Evolutionary conservation across 139 green algal genomes (phyloP), one percentile per base, ranked within the genome.

Genomic region (Raphidocelis subcapitata): DNA sequence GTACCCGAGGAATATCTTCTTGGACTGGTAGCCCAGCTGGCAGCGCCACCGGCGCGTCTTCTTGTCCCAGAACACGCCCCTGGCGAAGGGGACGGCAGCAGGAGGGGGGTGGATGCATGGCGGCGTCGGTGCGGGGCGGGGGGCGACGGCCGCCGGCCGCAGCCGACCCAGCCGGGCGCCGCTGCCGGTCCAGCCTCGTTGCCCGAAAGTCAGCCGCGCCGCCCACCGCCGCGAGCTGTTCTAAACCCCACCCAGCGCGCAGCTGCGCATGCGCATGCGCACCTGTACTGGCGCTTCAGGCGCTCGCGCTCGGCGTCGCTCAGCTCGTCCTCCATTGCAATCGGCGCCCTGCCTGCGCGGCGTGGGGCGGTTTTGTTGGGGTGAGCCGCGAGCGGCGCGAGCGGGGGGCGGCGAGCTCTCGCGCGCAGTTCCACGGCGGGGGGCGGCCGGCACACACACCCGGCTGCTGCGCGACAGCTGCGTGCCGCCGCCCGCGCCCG

Each of bases 1-100:
- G 52, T 78, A 78, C 0, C 72, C 72, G 8, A 78, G 36, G 41
- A 78, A 78, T 8, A 78, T 78, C 28, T 78, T 78, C 26, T 72
- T 72, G 72, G 36, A 65, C 21, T 72, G 72, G 21, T 72, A 78
- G 0, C 72, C 72, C 36, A 78, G 29, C 72, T 78, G 72, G 56
- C 72, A 78, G 5, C 72, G 32, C 72, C 72, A 78, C 5, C 72
- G 55, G n/a, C 36, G 59, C 3, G 72, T 72, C 36, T 78, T 78
- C n/a, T 44, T 46, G 28, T 78, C 72, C 72, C 72, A 78, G 36
- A 78, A 78, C 2, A 78, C 72, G 12, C 72, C 72, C 52, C 72
- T 77, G 46, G 33, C 32, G 14, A 71, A 33, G 2, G 28, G 5
- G 24, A n/a, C n/a, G 15, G 31, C 8, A 23, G 31, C 28, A 18